phyloP scores from a whole-genome alignment of 176 grass and related monocot species.

The Puya raimondii region DNA sequence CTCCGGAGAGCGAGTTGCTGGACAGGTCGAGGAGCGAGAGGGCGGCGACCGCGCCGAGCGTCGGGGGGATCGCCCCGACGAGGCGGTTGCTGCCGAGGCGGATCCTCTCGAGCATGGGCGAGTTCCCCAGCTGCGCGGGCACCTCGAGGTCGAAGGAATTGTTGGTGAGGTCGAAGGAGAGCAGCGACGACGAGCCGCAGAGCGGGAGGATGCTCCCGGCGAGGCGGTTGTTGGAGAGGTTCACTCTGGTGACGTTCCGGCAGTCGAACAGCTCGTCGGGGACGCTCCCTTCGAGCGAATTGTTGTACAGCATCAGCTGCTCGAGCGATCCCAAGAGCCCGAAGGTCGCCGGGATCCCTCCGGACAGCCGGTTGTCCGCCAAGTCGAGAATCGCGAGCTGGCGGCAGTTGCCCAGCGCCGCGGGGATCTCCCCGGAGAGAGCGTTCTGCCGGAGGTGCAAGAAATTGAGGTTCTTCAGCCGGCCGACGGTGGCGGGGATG shows the following conservation, averaged over 20 bases:
- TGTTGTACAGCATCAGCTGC: slow-evolving; percentile 96
- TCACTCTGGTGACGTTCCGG: slow-evolving; percentile 82
- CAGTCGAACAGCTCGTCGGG: slow-evolving; percentile 86
- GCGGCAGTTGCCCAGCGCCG: slow-evolving; percentile 52
- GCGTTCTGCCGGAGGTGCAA: slow-evolving; percentile 81
- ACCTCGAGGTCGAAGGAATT: slow-evolving; percentile 56
- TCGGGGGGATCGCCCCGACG: slow-evolving; percentile 48
- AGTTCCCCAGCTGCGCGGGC: slow-evolving; percentile 72
- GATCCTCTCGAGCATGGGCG: slow-evolving; percentile 56
- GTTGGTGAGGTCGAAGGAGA: slow-evolving; percentile 85
- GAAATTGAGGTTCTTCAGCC: slow-evolving; percentile 49
- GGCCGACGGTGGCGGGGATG: slow-evolving; percentile 62
- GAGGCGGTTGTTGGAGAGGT: slow-evolving; percentile 82
- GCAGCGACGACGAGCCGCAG: slow-evolving; percentile 47
- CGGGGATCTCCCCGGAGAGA: slow-evolving; percentile 52
- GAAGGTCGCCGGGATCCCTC: slow-evolving; percentile 52
- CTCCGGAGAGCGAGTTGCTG: slow-evolving; percentile 52
- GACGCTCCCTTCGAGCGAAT: slow-evolving; percentile 63
- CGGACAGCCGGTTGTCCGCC: slow-evolving; percentile 67
- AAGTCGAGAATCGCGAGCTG: slow-evolving; percentile 57
- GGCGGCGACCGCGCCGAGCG: slow-evolving; percentile 31
- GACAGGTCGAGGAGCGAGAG: slow-evolving; percentile 67
- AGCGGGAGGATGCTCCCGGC: slow-evolving; percentile 67
- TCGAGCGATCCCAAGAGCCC: slow-evolving; percentile 56
- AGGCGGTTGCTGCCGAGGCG: slow-evolving; percentile 59